Evolutionary conservation across 2,329 filamentous ascomycete genomes (phyloP).

Genomic region (Aaosphaeria arxii): DNA sequence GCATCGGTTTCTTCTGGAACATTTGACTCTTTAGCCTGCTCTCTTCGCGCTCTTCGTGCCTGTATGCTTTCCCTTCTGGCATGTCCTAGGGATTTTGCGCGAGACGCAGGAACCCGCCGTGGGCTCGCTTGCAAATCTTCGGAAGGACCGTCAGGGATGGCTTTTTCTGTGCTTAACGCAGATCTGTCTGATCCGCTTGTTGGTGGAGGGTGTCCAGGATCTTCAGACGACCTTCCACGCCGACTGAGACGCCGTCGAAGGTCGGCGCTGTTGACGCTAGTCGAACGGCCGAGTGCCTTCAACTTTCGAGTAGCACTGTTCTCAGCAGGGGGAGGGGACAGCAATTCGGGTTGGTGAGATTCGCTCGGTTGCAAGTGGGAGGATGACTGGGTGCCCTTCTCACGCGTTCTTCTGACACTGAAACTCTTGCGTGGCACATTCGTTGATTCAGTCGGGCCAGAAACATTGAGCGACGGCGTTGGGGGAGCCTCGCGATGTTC

Average conservation of each 20-base stretch:
- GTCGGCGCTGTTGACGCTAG: conserved; percentile 88
- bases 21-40: conserved; percentile 70
- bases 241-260: conserved; percentile 64
- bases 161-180: conserved; percentile 45
- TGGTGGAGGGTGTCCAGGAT: conserved; percentile 62
- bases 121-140: conserved; percentile 43
- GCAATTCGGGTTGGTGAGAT: conserved; percentile 72
- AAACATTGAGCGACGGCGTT: conserved; percentile 76
- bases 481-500: conserved; percentile 55
- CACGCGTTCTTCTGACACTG: conserved; percentile 67
- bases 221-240: conserved; percentile 53
- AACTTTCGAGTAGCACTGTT: conserved; percentile 56
- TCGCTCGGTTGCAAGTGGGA: conserved; percentile 49
- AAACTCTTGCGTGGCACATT: conserved; percentile 78
- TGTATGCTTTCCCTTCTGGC: conserved; percentile 90
- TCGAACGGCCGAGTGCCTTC: conserved; percentile 76
- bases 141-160: conserved; percentile 51
- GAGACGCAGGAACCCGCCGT: conserved; percentile 35
- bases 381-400: conserved; percentile 50
- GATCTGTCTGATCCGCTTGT: conserved; percentile 81
- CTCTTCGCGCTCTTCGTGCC: conserved; percentile 71
- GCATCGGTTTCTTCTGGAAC: conserved; percentile 89
- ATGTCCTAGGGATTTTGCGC: conserved; percentile 86
- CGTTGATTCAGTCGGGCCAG: conserved; percentile 67
- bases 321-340: conserved; percentile 69